Percentiles rank a stretch among this genome's conserved stretches.
phyloP scores from a whole-genome alignment of 208 protist genomes.

The Trichomonas tenax region DNA sequence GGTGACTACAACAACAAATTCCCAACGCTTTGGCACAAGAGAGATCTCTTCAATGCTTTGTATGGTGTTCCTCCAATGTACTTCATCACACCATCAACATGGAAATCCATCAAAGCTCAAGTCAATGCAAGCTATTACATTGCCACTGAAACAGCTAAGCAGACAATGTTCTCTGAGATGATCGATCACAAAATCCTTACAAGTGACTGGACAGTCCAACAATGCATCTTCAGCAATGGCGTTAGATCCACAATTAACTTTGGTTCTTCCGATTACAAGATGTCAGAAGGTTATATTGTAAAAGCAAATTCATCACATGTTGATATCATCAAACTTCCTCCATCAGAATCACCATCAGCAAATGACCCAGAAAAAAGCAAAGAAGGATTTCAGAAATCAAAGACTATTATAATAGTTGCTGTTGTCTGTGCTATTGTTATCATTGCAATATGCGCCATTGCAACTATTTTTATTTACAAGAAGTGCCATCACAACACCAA shows the following conservation, averaged over 20 bases:
- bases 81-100: background rate
- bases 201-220: background rate
- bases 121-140: background rate
- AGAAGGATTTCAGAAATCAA: no score
- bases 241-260: background rate
- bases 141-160: background rate
- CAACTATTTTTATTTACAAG: no score
- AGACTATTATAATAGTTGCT: no score
- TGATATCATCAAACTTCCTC: no score
- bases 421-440: no score
- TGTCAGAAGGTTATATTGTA: background rate
- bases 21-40: background rate
- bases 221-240: background rate
- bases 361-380: no score
- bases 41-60: background rate
- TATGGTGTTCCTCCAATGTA: slow-evolving; percentile 14
- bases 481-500: no score
- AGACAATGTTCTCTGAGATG: background rate
- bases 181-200: background rate
- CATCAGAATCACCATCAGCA: no score
- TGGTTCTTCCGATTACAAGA: background rate
- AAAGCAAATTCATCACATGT: background rate
- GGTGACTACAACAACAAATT: background rate
- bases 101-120: background rate
- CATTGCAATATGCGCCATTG: no score